Evolutionary conservation across 2,329 filamentous ascomycete genomes (phyloP), one percentile per base, ranked within the genome.

Genomic region (Xylariales sp.): DNA sequence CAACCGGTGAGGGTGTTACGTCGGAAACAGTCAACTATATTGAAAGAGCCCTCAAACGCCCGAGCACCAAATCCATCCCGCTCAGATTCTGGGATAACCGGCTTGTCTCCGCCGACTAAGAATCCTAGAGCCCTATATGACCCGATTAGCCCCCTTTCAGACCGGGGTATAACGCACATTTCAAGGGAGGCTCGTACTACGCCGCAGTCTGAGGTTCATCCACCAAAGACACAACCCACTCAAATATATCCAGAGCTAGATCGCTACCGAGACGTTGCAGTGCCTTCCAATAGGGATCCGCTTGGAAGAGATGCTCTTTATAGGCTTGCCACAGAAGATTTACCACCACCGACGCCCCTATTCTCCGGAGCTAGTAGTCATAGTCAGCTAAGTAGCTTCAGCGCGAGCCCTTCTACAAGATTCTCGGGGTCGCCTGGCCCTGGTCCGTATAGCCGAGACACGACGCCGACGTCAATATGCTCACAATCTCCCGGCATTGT

Each of bases 381-480:
- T 65, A 81, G 80, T 69, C 83, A 86, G 69, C 65, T 83, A 49
- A 87, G 87, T 78, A 86, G 84, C 2, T 84, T 89, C 61, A 93
- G 91, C 68, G 88, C 84, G 30, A 93, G 91, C 66, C 91, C 91
- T 45, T 94, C 91, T 3, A 93, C 92, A 1, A 84, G 90, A 68
- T 93, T 91, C 74, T 93, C 91, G 1, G 91, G 89, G 64, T 94
- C 92, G 0, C 89, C 89, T 0, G 87, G 87, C 1, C 88, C 90
- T 10, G 88, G 90, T 1, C 81, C 88, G 5, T 94, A 93, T 78
- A 94, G 91, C 75, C 86, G 91, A 69, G 91, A 92, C 67, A 93
- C 91, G 0, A 94, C 92, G 3, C 92, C 92, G 6, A 93, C 91
- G 4, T 94, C 92, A 9, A 89, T 92, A 70, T 91, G 90, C 7